Evolutionary conservation across 1,284 basidiomycete species (phyloP).

Genomic region (Boletus hoseneyae): DNA sequence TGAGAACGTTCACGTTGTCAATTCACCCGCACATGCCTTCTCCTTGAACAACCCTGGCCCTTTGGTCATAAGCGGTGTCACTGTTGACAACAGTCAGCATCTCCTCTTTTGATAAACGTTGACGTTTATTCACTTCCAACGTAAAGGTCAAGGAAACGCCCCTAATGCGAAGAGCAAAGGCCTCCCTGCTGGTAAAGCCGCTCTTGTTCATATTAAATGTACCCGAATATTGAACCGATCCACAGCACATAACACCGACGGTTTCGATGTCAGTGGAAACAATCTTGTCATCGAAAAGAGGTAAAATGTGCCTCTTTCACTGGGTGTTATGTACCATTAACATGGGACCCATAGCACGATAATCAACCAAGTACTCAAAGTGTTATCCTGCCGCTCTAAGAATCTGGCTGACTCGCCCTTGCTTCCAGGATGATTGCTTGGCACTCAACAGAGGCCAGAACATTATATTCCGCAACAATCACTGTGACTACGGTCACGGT

Average conservation of each 20-base stretch:
- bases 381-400: background rate
- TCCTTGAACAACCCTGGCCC: slow-evolving; percentile 31
- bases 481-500: slow-evolving; percentile 57
- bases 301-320: slow-evolving; percentile 24
- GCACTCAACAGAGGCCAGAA: slow-evolving; percentile 57
- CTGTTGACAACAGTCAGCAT: slow-evolving; percentile 42
- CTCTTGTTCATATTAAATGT: no score
- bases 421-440: slow-evolving; percentile 55
- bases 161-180: slow-evolving; percentile 23
- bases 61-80: slow-evolving; percentile 35
- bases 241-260: slow-evolving; percentile 51
- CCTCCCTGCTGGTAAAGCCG: slow-evolving; percentile 26
- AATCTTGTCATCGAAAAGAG: slow-evolving; percentile 42
- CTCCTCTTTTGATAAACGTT: no score
- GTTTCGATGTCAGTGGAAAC: slow-evolving; percentile 47
- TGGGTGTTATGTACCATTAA: no score
- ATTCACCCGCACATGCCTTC: slow-evolving; percentile 42
- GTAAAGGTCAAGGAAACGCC: slow-evolving; percentile 38
- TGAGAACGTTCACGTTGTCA: slow-evolving; percentile 41
- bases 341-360: slow-evolving; percentile 15
- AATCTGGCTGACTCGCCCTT: slow-evolving; percentile 1
- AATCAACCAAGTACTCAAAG: slow-evolving; percentile 28
- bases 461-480: slow-evolving; percentile 52
- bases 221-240: background rate
- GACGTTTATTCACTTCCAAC: no score